Conservation (phyloP, 495 filamentous ascomycete species). For the Aspergillus biplanus region DNA sequence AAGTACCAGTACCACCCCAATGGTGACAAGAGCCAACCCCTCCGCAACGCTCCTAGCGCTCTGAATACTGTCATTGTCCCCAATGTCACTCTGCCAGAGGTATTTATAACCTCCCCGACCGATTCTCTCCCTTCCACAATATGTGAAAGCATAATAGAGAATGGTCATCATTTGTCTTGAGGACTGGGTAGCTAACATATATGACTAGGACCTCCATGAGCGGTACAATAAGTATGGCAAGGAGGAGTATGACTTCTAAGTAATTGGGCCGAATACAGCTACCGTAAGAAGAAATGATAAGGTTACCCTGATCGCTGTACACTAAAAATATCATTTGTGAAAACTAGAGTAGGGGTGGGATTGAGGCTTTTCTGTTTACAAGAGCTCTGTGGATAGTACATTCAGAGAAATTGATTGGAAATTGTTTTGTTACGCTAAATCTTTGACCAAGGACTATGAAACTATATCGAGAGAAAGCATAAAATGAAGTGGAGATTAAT, state of each 20-base stretch:
- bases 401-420: conserved; percentile 39
- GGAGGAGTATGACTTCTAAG: conserved; percentile 64
- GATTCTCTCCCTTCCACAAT: background rate
- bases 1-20: conserved; percentile 95
- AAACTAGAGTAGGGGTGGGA: conserved; percentile 29
- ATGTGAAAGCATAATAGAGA: too few relatives aligned
- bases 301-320: conserved; percentile 67
- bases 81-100: conserved; percentile 90
- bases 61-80: conserved; percentile 93
- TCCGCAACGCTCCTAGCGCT: conserved; percentile 90
- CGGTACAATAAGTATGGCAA: conserved; percentile 99
- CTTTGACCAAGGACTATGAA: background rate
- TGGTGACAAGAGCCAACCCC: conserved; percentile 73
- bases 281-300: conserved; percentile 17
- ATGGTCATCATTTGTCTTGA: too few relatives aligned
- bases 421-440: conserved; percentile 32
- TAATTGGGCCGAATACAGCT: conserved; percentile 15
- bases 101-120: conserved; percentile 40
- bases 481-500: conserved; percentile 1
- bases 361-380: conserved; percentile 29
- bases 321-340: conserved; percentile 52
- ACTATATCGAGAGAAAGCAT: background rate
- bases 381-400: conserved; percentile 48
- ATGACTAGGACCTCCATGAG: conserved; percentile 79
- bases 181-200: conserved; percentile 1